phyloP scores from a whole-genome alignment of 768 basidiomycete species.

The Amanita polypyramis region DNA sequence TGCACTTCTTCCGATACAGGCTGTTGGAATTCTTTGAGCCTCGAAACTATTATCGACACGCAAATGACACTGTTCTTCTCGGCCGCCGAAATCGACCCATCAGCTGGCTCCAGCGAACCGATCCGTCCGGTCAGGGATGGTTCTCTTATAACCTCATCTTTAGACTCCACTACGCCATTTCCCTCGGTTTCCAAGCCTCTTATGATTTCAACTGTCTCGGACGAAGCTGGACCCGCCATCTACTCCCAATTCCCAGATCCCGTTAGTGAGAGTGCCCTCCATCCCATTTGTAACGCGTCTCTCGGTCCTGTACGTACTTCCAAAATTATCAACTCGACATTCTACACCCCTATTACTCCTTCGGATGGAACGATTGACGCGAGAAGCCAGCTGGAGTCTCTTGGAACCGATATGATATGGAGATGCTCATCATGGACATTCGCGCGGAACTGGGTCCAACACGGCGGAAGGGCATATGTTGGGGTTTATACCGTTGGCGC shows the following conservation, averaged over 20 bases:
- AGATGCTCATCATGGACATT: constrained; percentile 66
- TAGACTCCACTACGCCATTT: constrained; percentile 52
- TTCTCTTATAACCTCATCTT: constrained; percentile 53
- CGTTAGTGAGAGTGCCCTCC: constrained; percentile 29
- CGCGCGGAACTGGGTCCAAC: constrained; percentile 51
- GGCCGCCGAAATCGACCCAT: constrained; percentile 35
- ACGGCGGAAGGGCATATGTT: constrained; percentile 59
- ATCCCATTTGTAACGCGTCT: constrained; percentile 25
- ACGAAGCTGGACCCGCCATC: constrained; percentile 67
- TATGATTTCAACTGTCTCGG: constrained; percentile 56
- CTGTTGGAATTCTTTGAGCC: constrained; percentile 41
- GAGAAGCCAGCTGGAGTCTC: constrained; percentile 40
- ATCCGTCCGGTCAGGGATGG: constrained; percentile 62
- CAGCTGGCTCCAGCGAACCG: constrained; percentile 43
- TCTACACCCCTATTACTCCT: constrained; percentile 30
- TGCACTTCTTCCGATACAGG: constrained; percentile 34
- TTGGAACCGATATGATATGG: constrained; percentile 66
- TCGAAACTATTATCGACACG: constrained; percentile 42
- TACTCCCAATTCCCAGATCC: constrained; percentile 30
- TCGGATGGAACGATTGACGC: constrained; percentile 31
- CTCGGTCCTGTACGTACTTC: constrained; percentile 38
- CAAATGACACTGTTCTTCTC: constrained; percentile 35
- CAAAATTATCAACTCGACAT: constrained; percentile 30
- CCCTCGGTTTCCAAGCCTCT: constrained; percentile 54
- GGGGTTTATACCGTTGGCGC: constrained; percentile 57